These are phyloP conservation scores for Prunella vulgaris DNA, from an alignment of 257 asterid genomes.

Conservation along the genomic window DNA sequence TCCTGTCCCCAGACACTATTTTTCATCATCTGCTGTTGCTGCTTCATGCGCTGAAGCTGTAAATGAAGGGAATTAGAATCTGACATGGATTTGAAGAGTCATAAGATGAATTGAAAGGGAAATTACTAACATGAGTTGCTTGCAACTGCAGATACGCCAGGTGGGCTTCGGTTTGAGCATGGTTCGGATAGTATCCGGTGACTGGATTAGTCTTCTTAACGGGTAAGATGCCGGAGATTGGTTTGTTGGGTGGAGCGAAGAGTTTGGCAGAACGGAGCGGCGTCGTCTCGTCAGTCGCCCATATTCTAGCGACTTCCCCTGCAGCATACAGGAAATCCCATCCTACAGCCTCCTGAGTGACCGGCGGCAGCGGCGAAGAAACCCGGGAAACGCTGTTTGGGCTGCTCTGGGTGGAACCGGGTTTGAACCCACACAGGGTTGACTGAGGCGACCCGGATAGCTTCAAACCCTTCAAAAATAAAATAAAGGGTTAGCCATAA, in stretches of 20 bases:
- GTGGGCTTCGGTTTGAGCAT: conserved; percentile 27
- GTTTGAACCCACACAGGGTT: conserved; percentile 50
- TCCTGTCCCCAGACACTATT: conserved; percentile 24
- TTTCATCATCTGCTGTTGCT: conserved; percentile 38
- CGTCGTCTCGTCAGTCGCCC: conserved; percentile 34
- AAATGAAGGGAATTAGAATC: not conserved
- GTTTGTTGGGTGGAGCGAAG: conserved; percentile 18
- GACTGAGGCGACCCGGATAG: conserved; percentile 76
- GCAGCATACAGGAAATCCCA: conserved; percentile 57
- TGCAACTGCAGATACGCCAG: conserved; percentile 43
- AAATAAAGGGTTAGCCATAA: not conserved
- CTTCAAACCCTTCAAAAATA: conserved; percentile 29
- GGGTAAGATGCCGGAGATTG: conserved; percentile 15
- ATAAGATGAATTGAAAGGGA: not conserved
- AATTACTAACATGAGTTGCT: conserved; percentile 34
- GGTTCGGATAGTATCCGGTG: conserved; percentile 15
- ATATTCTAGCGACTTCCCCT: conserved; percentile 52
- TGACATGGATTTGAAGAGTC: not conserved
- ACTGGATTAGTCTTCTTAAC: not conserved
- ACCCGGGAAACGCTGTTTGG: conserved; percentile 36
- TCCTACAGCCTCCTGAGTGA: conserved; percentile 3
- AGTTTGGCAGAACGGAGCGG: conserved; percentile 23
- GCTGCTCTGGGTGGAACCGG: conserved; percentile 41
- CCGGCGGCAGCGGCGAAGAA: conserved; percentile 36
- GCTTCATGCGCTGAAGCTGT: conserved; percentile 47